Conservation (phyloP, 345 rosid genomes). For the Arabidopsis arenosa region DNA sequence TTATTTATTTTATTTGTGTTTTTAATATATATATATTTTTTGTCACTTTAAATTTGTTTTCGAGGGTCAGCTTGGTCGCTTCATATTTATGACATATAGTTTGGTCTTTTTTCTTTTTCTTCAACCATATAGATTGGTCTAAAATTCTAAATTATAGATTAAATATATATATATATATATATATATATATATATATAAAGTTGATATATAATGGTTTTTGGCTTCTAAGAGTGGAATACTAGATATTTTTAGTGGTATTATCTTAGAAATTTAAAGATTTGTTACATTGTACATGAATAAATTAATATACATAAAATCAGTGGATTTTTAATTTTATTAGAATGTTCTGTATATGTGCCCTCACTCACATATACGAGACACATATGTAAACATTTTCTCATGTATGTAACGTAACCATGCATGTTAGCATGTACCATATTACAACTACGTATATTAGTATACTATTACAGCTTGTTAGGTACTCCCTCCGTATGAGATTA, state of each 20-base stretch:
- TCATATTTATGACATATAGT: neutral
- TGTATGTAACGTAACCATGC: neutral
- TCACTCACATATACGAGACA: neutral
- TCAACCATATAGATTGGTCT: neutral
- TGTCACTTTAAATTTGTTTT: conserved; percentile 6
- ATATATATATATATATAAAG: no score
- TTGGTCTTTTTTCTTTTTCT: no score
- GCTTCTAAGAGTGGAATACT: neutral
- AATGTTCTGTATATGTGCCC: neutral
- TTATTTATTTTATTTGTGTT: neutral
- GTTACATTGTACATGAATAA: neutral
- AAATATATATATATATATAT: no score
- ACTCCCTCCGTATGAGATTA: no score
- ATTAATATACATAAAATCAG: neutral
- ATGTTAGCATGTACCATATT: neutral
- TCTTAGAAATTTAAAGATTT: no score
- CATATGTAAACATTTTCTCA: neutral
- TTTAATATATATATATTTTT: neutral
- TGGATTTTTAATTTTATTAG: neutral
- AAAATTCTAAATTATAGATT: no score
- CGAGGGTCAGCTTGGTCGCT: neutral
- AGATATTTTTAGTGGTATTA: no score
- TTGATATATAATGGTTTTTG: neutral
- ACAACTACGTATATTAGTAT: neutral
- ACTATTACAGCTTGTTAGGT: conserved; percentile 1